phyloP scores from a whole-genome alignment of 164 flowering plant genomes.

The Kalanchoe fedtschenkoi region DNA sequence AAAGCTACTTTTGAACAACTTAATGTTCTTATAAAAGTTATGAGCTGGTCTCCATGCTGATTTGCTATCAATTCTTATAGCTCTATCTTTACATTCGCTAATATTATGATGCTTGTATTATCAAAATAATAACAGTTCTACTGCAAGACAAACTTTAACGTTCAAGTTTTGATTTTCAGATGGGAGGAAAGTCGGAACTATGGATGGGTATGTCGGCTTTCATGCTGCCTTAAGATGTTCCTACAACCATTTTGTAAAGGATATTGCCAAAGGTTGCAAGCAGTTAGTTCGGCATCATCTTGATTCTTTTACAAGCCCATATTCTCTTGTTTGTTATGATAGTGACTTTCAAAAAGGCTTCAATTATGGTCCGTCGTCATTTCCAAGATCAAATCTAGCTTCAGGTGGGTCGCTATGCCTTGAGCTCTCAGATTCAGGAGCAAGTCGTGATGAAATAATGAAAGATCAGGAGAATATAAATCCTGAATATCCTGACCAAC shows the following conservation, averaged over 20 bases:
- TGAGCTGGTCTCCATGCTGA: too few relatives aligned
- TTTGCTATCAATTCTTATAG: too few relatives aligned
- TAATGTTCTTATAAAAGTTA: too few relatives aligned
- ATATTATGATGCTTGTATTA: neutral
- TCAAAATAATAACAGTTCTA: too few relatives aligned
- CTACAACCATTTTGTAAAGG: constrained; percentile 56
- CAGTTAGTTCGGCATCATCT: constrained; percentile 84
- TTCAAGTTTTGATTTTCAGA: constrained; percentile 23
- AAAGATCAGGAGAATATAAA: constrained; percentile 73
- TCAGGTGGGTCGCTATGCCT: constrained; percentile 36
- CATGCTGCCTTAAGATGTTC: constrained; percentile 81
- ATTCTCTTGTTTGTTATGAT: constrained; percentile 75
- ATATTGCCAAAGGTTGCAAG: constrained; percentile 84
- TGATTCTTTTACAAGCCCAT: constrained; percentile 96
- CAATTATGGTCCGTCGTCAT: constrained; percentile 21
- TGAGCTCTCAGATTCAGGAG: constrained; percentile 52
- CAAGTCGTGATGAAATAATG: constrained; percentile 22
- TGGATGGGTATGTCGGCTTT: constrained; percentile 93
- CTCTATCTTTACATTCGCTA: neutral
- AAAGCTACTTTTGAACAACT: too few relatives aligned
- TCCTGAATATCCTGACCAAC: constrained; percentile 40
- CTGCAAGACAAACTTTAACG: neutral
- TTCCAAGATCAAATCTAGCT: constrained; percentile 28
- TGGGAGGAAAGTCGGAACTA: constrained; percentile 40
- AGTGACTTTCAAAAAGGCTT: constrained; percentile 34